Conservation (phyloP, 163 green algal species). For the Scenedesmus sp. region DNA sequence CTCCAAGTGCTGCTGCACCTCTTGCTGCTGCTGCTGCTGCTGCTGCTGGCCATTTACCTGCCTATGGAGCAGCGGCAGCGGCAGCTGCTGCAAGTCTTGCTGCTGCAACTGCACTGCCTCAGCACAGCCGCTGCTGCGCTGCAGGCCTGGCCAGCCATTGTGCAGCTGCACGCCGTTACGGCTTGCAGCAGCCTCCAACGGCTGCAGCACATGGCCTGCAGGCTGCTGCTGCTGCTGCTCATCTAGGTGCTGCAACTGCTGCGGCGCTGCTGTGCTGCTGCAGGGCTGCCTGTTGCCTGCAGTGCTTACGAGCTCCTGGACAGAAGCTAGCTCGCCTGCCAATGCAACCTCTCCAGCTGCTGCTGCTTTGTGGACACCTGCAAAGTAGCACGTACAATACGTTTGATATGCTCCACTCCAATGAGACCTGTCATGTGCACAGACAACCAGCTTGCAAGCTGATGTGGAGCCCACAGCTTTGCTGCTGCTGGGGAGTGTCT, state of each 20-base stretch:
- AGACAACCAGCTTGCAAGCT: not conserved
- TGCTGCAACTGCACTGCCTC: not conserved
- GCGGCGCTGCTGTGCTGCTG: not conserved
- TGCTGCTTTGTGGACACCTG: conserved; percentile 3
- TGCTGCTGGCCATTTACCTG: not conserved
- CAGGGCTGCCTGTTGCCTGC: not conserved
- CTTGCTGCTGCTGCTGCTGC: not conserved
- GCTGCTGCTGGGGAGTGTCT: not conserved
- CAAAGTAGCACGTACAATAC: not conserved
- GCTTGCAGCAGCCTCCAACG: not conserved
- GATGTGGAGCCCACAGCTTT: conserved; percentile 1
- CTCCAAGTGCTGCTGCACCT: conserved; percentile 4
- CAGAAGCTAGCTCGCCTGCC: not conserved
- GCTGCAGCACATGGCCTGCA: not conserved
- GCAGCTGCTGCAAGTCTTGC: not conserved
- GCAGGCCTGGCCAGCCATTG: not conserved
- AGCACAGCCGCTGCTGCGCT: conserved; percentile 1
- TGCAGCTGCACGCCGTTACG: not conserved
- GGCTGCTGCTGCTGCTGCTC: conserved; percentile 13
- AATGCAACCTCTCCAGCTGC: conserved; percentile 7
- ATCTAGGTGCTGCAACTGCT: not conserved
- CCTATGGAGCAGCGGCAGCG: not conserved
- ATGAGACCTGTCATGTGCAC: not conserved
- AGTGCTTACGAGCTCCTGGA: not conserved
- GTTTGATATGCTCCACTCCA: not conserved